A percentile compares a stretch with the other conserved stretches of the same genome.
These are phyloP conservation scores for Xerocomus nothofagi DNA, from an alignment of 1,284 basidiomycete genomes.

Conservation along the genomic window DNA sequence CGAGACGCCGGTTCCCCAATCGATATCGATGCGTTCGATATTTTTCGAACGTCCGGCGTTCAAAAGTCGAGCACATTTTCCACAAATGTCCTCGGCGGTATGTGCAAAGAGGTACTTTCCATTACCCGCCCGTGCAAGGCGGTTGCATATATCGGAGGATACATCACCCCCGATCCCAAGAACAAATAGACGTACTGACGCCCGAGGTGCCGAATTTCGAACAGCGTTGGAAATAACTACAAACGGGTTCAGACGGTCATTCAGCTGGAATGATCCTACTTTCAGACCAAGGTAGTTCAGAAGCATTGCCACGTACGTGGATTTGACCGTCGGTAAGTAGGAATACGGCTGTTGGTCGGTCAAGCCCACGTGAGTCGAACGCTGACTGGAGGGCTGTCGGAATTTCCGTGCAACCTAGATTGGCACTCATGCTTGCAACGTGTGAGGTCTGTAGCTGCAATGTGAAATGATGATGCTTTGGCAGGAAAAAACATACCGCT, in stretches of 20 bases:
- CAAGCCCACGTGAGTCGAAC: conserved; percentile 20
- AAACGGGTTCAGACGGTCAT: conserved; percentile 20
- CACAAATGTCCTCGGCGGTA: conserved; percentile 44
- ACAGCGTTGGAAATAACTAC: conserved; percentile 35
- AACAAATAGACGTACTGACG: conserved; percentile 49
- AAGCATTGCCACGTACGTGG: conserved; percentile 11
- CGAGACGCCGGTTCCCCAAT: conserved; percentile 41
- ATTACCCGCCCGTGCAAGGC: conserved; percentile 50
- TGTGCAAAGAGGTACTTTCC: conserved; percentile 49
- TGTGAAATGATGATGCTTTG: neutral
- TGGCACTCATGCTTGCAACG: conserved; percentile 40
- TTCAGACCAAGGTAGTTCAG: neutral
- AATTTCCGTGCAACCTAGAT: conserved; percentile 52
- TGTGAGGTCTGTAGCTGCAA: conserved; percentile 27
- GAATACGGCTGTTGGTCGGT: conserved; percentile 47
- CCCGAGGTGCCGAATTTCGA: conserved; percentile 16
- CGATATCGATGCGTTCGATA: conserved; percentile 45
- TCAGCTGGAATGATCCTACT: conserved; percentile 22
- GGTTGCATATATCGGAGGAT: conserved; percentile 51
- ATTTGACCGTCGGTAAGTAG: conserved; percentile 56
- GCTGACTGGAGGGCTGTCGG: conserved; percentile 36
- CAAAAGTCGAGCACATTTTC: conserved; percentile 50
- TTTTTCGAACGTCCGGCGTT: conserved; percentile 48
- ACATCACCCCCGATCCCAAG: conserved; percentile 54
- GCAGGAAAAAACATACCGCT: conserved; percentile 40